phyloP scores from a whole-genome alignment of 192 early-diverging fungal genomes.

The Lobosporangium transversale region DNA sequence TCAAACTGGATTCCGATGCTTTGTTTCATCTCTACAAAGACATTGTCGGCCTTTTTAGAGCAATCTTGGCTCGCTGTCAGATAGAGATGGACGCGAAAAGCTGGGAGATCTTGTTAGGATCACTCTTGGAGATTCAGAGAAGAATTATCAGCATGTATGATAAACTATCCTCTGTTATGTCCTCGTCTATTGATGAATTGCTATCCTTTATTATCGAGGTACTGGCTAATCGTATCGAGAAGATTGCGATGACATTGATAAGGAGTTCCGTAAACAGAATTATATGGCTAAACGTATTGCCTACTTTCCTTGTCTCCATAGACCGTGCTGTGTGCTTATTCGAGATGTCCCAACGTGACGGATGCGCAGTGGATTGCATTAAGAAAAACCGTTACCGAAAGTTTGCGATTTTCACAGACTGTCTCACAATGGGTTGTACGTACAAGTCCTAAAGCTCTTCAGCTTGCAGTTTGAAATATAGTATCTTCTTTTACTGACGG shows the following conservation, averaged over 20 bases:
- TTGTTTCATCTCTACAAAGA: slow-evolving; percentile 71
- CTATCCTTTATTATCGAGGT: slow-evolving; percentile 74
- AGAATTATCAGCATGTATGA: slow-evolving; percentile 63
- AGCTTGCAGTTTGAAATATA: not conserved
- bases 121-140: slow-evolving; percentile 70
- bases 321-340: slow-evolving; percentile 75
- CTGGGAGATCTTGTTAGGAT: slow-evolving; percentile 65
- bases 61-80: slow-evolving; percentile 60
- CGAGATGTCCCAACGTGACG: slow-evolving; percentile 63
- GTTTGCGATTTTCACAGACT: slow-evolving; percentile 66
- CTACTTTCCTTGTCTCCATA: too few relatives aligned
- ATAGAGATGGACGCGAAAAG: slow-evolving; percentile 66
- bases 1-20: slow-evolving; percentile 59
- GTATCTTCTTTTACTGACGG: not conserved
- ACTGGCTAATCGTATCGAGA: too few relatives aligned
- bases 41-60: slow-evolving; percentile 71
- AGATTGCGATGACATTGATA: not conserved
- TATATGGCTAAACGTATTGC: too few relatives aligned
- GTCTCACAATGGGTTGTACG: slow-evolving; percentile 77
- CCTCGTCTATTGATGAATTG: slow-evolving; percentile 66
- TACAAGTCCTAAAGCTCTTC: slow-evolving; percentile 2
- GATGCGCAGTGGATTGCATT: slow-evolving; percentile 69
- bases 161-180: slow-evolving; percentile 48
- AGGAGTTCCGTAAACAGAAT: too few relatives aligned
- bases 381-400: slow-evolving; percentile 54